Conservation (phyloP, 2,329 filamentous ascomycete species). For the Cercospora sp. region DNA sequence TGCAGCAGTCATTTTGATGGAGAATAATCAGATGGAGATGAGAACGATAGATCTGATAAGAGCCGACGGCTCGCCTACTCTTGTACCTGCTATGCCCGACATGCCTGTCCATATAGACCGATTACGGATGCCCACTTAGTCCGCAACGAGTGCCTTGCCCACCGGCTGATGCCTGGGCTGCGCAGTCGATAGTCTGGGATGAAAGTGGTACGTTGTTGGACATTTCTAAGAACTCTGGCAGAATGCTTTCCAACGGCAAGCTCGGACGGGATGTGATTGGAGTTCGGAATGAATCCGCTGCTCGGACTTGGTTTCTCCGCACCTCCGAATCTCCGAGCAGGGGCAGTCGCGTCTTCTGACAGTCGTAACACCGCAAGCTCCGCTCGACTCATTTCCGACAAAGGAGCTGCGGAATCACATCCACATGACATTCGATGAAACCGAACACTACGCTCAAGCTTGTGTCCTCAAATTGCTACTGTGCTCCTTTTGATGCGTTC, state of each 20-base stretch:
- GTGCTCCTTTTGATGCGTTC: too few relatives aligned
- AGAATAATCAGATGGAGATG: not conserved
- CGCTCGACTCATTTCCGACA: not conserved
- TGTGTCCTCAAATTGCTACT: too few relatives aligned
- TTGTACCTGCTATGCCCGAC: not conserved
- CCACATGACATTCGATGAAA: not conserved
- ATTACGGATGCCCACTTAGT: not conserved
- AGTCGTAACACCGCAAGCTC: not conserved
- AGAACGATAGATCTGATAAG: conserved; percentile 1
- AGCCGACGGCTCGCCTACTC: not conserved
- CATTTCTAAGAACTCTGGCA: conserved; percentile 5
- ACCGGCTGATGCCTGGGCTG: not conserved
- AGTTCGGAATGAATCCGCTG: not conserved
- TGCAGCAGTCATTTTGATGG: conserved; percentile 9
- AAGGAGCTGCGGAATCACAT: not conserved
- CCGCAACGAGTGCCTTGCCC: not conserved
- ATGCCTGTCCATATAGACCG: not conserved
- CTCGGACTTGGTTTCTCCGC: conserved; percentile 2
- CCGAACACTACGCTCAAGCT: not conserved
- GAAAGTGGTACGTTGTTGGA: not conserved
- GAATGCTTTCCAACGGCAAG: not conserved
- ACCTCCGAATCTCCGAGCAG: conserved; percentile 2
- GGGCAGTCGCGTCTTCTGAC: not conserved
- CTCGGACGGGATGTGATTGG: not conserved
- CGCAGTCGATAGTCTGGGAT: not conserved